These are phyloP conservation scores for Eimeria maxima DNA, from an alignment of 169 alveolate genomes.

Conservation along the genomic window DNA sequence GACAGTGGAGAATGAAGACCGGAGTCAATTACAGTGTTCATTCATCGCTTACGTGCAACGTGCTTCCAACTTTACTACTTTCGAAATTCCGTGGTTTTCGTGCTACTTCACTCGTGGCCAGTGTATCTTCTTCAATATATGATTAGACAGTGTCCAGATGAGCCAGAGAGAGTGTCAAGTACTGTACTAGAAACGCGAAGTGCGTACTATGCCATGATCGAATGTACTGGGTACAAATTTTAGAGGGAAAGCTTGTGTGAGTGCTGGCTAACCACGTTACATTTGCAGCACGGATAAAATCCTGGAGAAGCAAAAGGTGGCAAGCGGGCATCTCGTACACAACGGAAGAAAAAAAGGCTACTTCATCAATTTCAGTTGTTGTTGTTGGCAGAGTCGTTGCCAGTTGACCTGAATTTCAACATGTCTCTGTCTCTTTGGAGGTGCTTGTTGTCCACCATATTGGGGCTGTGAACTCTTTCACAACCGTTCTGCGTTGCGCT, in stretches of 20 bases:
- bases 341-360: too few species aligned
- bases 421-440: not conserved
- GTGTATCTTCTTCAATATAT: not conserved
- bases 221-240: too few species aligned
- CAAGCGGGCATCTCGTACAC: not conserved
- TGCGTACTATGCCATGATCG: too few species aligned
- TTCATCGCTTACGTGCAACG: not conserved
- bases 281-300: not conserved
- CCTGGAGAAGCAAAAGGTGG: not conserved
- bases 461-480: not conserved
- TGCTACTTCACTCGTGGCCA: not conserved
- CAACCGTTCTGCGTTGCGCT: not conserved
- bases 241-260: too few species aligned
- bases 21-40: not conserved
- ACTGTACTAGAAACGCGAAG: not conserved
- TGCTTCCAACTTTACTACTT: not conserved
- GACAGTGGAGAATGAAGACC: not conserved
- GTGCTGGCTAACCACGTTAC: not conserved
- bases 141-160: not conserved
- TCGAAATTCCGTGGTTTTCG: not conserved
- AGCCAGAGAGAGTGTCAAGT: not conserved
- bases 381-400: not conserved
- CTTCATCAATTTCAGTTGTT: not conserved
- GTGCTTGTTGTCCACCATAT: not conserved
- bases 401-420: not conserved